A percentile compares a stretch with the other conserved stretches of the same genome.
Conservation (phyloP, 2,329 filamentous ascomycete genomes). For the Macrophomina tecta region DNA sequence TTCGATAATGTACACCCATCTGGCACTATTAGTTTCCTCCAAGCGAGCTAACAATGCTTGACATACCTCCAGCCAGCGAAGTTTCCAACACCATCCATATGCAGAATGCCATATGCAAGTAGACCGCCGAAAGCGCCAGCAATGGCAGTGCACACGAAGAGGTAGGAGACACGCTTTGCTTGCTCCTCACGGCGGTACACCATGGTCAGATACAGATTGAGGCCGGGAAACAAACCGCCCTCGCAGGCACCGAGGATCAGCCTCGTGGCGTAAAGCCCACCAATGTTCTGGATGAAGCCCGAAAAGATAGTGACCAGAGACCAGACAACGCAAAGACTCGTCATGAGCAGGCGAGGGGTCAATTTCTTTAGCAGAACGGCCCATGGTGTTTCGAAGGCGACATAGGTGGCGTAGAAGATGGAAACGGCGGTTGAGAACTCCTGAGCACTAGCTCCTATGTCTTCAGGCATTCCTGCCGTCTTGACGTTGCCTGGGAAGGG, state of each 20-base stretch:
- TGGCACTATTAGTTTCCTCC: neutral
- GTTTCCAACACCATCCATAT: conserved; percentile 55
- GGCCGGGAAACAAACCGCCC: conserved; percentile 46
- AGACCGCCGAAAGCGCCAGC: conserved; percentile 43
- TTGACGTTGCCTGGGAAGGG: conserved; percentile 52
- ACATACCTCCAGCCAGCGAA: conserved; percentile 48
- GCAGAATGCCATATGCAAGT: conserved; percentile 44
- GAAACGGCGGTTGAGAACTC: conserved; percentile 57
- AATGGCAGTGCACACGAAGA: conserved; percentile 49
- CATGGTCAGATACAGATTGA: conserved; percentile 50
- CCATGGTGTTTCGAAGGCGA: conserved; percentile 56
- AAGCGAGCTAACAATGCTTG: neutral
- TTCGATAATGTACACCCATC: conserved; percentile 33
- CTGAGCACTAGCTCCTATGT: conserved; percentile 48
- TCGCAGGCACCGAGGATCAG: conserved; percentile 38
- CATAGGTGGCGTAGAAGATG: conserved; percentile 60
- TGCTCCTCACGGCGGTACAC: conserved; percentile 50
- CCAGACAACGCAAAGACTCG: conserved; percentile 53
- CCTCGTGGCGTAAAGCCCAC: conserved; percentile 48
- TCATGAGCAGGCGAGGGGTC: conserved; percentile 50
- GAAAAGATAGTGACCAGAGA: conserved; percentile 56
- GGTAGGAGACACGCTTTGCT: conserved; percentile 49
- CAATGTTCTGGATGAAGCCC: conserved; percentile 53
- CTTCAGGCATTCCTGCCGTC: conserved; percentile 54
- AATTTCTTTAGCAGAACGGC: conserved; percentile 55